phyloP scores from a whole-genome alignment of 2,329 filamentous ascomycete genomes.

The Fusarium sp. region DNA sequence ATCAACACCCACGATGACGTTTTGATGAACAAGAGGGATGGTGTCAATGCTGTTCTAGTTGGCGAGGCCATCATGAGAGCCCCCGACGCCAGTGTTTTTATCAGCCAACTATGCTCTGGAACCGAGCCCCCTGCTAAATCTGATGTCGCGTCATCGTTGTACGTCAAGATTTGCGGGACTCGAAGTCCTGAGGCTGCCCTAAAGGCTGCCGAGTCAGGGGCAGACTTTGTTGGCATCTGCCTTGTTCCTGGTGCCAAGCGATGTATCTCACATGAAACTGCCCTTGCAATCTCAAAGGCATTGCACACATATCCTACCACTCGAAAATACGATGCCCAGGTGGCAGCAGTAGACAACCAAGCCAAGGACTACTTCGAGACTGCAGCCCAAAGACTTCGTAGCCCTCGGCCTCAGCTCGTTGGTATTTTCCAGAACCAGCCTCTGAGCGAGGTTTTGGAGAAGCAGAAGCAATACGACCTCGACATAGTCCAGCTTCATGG shows the following conservation, averaged over 20 bases:
- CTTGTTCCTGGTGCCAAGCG: constrained; percentile 84
- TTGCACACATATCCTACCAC: constrained; percentile 74
- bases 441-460: constrained; percentile 80
- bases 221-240: constrained; percentile 93
- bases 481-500: constrained; percentile 96
- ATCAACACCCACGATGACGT: constrained; percentile 93
- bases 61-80: constrained; percentile 97
- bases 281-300: constrained; percentile 79
- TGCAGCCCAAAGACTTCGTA: constrained; percentile 57
- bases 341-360: constrained; percentile 40
- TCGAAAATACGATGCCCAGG: constrained; percentile 46
- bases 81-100: constrained; percentile 82
- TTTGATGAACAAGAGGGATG: constrained; percentile 84
- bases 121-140: constrained; percentile 49
- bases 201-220: constrained; percentile 83
- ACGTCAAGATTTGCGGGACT: constrained; percentile 97
- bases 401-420: constrained; percentile 77
- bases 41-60: constrained; percentile 91
- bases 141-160: constrained; percentile 57
- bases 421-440: constrained; percentile 96
- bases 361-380: constrained; percentile 78
- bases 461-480: constrained; percentile 78
- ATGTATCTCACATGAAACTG: constrained; percentile 80
- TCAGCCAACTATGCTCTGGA: constrained; percentile 80
- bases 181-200: constrained; percentile 82